These are phyloP conservation scores for Symbiotaphrina buchneri DNA, from an alignment of 495 filamentous ascomycete species.

Conservation along the genomic window DNA sequence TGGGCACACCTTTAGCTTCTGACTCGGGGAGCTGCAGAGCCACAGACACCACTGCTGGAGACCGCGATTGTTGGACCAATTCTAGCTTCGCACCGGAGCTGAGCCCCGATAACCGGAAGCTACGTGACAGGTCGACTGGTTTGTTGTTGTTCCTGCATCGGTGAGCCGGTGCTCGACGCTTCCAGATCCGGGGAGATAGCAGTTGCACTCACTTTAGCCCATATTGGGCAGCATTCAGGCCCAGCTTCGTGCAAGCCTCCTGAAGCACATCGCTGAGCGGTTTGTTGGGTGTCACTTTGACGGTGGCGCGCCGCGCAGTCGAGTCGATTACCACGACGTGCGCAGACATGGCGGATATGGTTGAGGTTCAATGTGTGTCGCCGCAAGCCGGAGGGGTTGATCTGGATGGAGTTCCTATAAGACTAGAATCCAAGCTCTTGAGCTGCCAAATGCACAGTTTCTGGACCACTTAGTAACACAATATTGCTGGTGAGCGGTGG, in stretches of 20 bases:
- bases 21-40: conserved; percentile 58
- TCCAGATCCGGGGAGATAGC: background rate
- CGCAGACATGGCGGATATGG: conserved; percentile 41
- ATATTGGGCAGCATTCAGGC: conserved; percentile 47
- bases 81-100: conserved; percentile 76
- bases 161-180: background rate
- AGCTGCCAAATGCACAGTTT: too few species aligned
- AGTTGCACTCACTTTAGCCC: conserved; percentile 43
- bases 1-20: conserved; percentile 30
- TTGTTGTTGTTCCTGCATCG: conserved; percentile 50
- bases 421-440: too few species aligned
- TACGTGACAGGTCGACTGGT: conserved; percentile 58
- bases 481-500: too few species aligned
- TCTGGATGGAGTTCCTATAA: too few species aligned
- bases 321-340: conserved; percentile 75
- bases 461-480: too few species aligned
- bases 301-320: conserved; percentile 41
- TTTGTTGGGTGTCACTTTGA: conserved; percentile 66
- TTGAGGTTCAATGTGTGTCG: conserved; percentile 6
- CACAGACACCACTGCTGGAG: conserved; percentile 62
- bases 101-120: conserved; percentile 72
- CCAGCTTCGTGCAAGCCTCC: conserved; percentile 68
- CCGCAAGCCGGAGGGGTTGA: conserved; percentile 20
- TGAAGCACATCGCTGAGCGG: conserved; percentile 62
- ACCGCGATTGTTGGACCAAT: conserved; percentile 63